Evolutionary conservation across 2,329 filamentous ascomycete species (phyloP).

Genomic region (Ceratocystis harringtonii): DNA sequence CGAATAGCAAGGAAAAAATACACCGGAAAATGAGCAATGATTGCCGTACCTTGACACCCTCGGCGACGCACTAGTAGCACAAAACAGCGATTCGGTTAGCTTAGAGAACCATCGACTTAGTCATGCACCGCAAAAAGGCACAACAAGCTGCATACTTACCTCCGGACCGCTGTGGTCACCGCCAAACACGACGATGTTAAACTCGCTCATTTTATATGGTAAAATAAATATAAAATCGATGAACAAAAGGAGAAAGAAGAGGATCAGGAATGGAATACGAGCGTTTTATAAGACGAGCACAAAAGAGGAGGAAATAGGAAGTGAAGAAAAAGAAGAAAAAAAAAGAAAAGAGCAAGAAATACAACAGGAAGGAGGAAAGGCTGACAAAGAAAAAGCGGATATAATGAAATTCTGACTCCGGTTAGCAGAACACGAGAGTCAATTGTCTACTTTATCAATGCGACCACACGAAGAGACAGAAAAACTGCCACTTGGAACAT

Average conservation of each 20-base stretch:
- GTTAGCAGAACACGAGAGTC: neutral
- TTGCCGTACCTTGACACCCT: constrained; percentile 61
- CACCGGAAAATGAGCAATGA: neutral
- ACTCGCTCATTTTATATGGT: constrained; percentile 43
- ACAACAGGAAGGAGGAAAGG: constrained; percentile 22
- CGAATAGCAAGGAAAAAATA: neutral
- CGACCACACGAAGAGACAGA: neutral
- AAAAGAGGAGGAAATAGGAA: neutral
- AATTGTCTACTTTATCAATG: too few relatives aligned
- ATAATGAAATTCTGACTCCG: neutral
- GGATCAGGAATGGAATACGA: neutral
- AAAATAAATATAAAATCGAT: neutral
- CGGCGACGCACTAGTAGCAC: constrained; percentile 50
- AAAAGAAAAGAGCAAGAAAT: neutral
- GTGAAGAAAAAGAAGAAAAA: neutral
- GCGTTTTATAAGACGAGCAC: neutral
- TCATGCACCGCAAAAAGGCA: neutral
- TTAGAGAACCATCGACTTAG: neutral
- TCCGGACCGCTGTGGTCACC: constrained; percentile 80
- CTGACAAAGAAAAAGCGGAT: constrained; percentile 5
- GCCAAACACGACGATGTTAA: constrained; percentile 66
- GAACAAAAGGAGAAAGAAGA: neutral
- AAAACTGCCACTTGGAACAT: neutral
- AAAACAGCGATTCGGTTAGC: neutral
- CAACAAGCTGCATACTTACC: constrained; percentile 33